Base-by-base conservation (phyloP, 2,329 filamentous ascomycete species). In the Aspergillus sp. region DNA sequence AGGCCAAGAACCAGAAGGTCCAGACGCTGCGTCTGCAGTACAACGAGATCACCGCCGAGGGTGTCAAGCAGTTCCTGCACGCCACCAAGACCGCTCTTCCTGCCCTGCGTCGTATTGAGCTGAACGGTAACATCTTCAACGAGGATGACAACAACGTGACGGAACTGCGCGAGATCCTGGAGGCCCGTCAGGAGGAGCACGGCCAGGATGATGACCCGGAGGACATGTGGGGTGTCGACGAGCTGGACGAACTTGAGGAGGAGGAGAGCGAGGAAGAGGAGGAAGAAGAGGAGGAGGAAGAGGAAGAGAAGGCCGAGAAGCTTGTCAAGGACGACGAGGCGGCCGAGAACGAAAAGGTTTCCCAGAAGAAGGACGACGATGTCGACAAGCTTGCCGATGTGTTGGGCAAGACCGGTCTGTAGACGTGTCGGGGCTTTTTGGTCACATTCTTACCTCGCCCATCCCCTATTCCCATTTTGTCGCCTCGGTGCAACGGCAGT, bases 91-190 rank as follows among this genome's bases (percentile, higher is more conserved):
- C 84, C 8, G 82, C 84, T 2, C 84, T 99, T 8, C 92, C 92
- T 1, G 85, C 85, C 12, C 80, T 99, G 66, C 90, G 89, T 79
- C 89, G 93, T 70, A 86, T 99, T 53, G 95, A 98, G 79, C 81
- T 99, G 67, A 98, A 99, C 75, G 95, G 95, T 54, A 99, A 99
- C 81, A 95, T 92, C 74, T 97, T 99, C 69, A 82, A 85, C 8
- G 93, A 97, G 76, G 92, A 96, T 2, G 92, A 98, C 68, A 82
- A 85, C 50, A 86, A 86, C 28, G 84, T 97, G 45, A 78, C 86
- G 62, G 82, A 81, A 21, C 81, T 98, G 49, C 86, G 88, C 66
- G 85, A 88, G 55, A 80, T 95, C 28, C 82, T 97, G 25, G 89
- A 91, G 60, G 84, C 86, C 70, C 88, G 92, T 65, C 93, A 93